These are phyloP conservation scores for Nicotiana obtusifolia DNA, from an alignment of 257 asterid genomes.

Conservation along the genomic window DNA sequence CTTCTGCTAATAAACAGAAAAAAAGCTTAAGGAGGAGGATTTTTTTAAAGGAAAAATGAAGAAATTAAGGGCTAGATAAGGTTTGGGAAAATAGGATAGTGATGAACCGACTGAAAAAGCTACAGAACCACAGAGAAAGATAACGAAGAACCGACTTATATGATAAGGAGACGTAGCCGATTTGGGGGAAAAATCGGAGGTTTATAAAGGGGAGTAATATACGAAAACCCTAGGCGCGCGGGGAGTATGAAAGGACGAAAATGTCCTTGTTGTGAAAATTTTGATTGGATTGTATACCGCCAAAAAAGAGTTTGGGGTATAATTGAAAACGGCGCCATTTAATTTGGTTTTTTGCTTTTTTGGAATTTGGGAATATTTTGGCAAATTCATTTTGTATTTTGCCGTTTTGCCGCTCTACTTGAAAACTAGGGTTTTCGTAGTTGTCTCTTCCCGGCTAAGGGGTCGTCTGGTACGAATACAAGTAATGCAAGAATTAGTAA, in stretches of 20 bases:
- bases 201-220: slow-evolving; percentile 29
- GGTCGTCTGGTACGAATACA: no score
- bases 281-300: neutral
- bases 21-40: neutral
- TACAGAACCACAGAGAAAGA: neutral
- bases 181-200: neutral
- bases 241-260: slow-evolving; percentile 39
- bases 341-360: neutral
- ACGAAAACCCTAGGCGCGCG: slow-evolving; percentile 75
- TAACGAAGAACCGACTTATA: neutral
- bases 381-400: neutral
- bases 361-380: neutral
- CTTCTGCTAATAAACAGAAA: neutral
- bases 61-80: slow-evolving; percentile 23
- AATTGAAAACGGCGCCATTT: slow-evolving; percentile 8
- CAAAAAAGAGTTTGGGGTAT: neutral
- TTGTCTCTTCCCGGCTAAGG: no score
- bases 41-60: neutral
- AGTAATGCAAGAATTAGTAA: no score
- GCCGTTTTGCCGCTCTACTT: slow-evolving; percentile 6
- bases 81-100: neutral
- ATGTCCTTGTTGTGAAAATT: slow-evolving; percentile 11
- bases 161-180: slow-evolving; percentile 31
- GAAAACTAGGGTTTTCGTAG: neutral
- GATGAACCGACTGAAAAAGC: slow-evolving; percentile 14